Percentiles rank a stretch among this genome's conserved stretches.
Conservation (phyloP, 192 early-diverging fungal genomes). For the Dimargaris xerosporica region DNA sequence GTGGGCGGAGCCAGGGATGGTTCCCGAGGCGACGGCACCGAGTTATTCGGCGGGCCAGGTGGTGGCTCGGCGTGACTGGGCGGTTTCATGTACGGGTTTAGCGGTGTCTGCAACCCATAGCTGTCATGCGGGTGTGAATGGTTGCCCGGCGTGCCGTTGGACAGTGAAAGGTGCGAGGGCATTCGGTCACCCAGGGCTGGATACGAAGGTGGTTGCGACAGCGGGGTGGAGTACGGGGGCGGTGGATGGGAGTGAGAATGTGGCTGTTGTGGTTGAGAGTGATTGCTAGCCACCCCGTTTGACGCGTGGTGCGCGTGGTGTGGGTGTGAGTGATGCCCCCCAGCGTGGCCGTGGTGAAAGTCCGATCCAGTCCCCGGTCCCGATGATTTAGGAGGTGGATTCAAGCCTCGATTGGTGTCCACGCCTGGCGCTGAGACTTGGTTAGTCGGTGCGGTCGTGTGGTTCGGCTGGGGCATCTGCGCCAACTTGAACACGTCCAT, state of each 20-base stretch:
- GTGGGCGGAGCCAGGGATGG: constrained; percentile 16
- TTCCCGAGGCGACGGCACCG: constrained; percentile 13
- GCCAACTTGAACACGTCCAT: constrained; percentile 8
- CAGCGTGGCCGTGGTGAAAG: constrained; percentile 14
- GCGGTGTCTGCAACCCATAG: neutral
- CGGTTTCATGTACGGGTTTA: constrained; percentile 14
- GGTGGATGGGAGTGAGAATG: too few relatives aligned
- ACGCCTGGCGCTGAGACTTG: too few relatives aligned
- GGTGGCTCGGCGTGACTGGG: constrained; percentile 6
- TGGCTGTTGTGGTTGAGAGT: too few relatives aligned
- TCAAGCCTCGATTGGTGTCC: too few relatives aligned
- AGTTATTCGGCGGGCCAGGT: constrained; percentile 10
- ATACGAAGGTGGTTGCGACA: too few relatives aligned
- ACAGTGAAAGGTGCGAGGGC: neutral
- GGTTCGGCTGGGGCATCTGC: neutral
- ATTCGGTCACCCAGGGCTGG: too few relatives aligned
- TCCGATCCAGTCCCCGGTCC: constrained; percentile 20
- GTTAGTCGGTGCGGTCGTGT: too few relatives aligned
- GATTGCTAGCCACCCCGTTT: too few relatives aligned
- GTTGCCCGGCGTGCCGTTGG: constrained; percentile 14
- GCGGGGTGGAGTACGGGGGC: too few relatives aligned
- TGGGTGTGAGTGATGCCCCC: constrained; percentile 17
- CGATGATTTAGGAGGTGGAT: constrained; percentile 14
- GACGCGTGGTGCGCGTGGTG: constrained; percentile 19
- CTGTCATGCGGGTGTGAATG: constrained; percentile 15